Evolutionary conservation across 2,329 filamentous ascomycete species (phyloP).

Genomic region (Hypoxylon sp.): DNA sequence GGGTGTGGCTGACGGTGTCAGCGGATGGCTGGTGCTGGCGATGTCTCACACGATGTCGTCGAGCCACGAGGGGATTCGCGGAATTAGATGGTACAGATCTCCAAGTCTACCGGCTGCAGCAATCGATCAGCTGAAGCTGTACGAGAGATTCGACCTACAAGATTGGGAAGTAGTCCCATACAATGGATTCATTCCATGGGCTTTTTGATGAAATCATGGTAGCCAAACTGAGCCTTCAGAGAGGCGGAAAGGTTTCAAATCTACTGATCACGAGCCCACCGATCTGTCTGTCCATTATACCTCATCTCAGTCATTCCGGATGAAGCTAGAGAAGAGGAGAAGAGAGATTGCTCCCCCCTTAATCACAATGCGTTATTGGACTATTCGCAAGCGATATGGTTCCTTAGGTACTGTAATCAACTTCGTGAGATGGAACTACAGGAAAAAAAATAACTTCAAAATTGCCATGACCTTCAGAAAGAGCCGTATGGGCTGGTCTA

Average conservation of each 20-base stretch:
- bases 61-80: background rate
- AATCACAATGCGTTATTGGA: background rate
- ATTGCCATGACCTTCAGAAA: background rate
- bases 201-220: background rate
- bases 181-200: background rate
- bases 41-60: background rate
- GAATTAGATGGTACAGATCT: background rate
- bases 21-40: background rate
- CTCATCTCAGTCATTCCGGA: background rate
- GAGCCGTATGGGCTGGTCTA: background rate
- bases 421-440: background rate
- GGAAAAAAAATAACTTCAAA: background rate
- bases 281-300: background rate
- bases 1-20: background rate
- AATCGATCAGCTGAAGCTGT: background rate
- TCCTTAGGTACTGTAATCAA: background rate
- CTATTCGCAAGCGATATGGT: background rate
- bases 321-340: background rate
- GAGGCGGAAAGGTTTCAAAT: background rate
- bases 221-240: background rate
- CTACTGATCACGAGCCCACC: background rate
- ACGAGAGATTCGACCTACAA: background rate
- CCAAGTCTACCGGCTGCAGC: background rate
- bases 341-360: background rate
- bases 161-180: background rate